Evolutionary conservation across 2,329 filamentous ascomycete genomes (phyloP), one percentile per base, ranked within the genome.

Genomic region (Alternaria alternata): DNA sequence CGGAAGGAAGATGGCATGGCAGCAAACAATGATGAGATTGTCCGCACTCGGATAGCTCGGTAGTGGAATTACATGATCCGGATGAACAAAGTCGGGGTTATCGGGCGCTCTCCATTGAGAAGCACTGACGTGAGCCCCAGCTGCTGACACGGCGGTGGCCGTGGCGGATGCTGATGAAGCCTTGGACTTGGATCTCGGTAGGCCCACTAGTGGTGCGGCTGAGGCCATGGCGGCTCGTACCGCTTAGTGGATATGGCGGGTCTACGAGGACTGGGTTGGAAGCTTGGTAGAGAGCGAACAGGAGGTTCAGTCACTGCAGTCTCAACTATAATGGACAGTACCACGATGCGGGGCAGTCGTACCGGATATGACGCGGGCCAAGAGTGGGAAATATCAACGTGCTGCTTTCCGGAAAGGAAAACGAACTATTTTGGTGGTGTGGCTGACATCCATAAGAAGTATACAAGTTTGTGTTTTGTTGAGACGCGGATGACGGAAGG

Each of bases 11-110:
- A 94, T 92, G 28, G 88, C 91, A 79, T 96, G 93, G 75, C 93
- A 94, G 81, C 92, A 95, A 51, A 96, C 90, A 48, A 96, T 81
- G 52, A 96, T 87, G 11, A 96, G 84, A 65, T 91, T 71, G 14
- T 76, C 72, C 18, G 71, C 63, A 4, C 64, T 64, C 2, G 62
- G 57, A 59, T 75, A 76, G 43, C 62, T 74, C 28, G 56, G 66
- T 7, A 64, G 63, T 11, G 72, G 71, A 20, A 72, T 67, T 20
- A 67, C 69, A 59, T 76, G 74, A 36, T 71, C 65, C 22, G 74
- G 74, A 46, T 74, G 71, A 16, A 58, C 53, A 42, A 75, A 78
- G 53, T 69, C 53, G 6, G 61, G 54, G 43, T 71, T 63, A 2
- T 68, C 59, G 16, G 55, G 44, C 48, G 24, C 43, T 46, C 24